Evolutionary conservation across 331 rosid species (phyloP).

Genomic region (Acacia pycnantha): DNA sequence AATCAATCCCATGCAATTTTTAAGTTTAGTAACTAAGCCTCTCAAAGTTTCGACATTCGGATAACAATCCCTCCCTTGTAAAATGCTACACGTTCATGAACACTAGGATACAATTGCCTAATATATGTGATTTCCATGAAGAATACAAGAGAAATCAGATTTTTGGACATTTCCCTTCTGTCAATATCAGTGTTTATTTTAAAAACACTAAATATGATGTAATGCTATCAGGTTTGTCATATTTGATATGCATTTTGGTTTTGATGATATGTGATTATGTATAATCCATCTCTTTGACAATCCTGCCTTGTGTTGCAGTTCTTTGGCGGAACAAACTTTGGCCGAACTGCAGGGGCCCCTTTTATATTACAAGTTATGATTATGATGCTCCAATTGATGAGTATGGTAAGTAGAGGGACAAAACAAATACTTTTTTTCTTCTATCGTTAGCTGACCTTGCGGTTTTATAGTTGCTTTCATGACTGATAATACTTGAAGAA

Average conservation of each 20-base stretch:
- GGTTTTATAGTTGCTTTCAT: conserved; percentile 27
- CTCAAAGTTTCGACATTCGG: neutral
- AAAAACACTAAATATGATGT: neutral
- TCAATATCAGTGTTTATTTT: conserved; percentile 6
- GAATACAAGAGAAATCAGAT: neutral
- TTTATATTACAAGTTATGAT: conserved; percentile 94
- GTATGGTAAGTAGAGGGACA: conserved; percentile 64
- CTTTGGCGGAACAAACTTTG: conserved; percentile 98
- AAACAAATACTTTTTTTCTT: neutral
- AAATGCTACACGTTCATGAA: neutral
- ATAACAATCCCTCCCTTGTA: neutral
- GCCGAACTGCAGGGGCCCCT: conserved; percentile 97
- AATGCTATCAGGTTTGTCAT: conserved; percentile 9
- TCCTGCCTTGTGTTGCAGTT: conserved; percentile 56
- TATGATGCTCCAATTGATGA: conserved; percentile 98
- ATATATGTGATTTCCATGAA: neutral
- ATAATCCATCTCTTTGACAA: conserved; percentile 36
- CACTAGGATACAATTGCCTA: neutral
- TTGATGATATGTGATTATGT: conserved; percentile 13
- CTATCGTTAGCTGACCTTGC: conserved; percentile 12
- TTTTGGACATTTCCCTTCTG: conserved; percentile 14
- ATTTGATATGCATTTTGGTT: conserved; percentile 13
- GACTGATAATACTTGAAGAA: conserved; percentile 17
- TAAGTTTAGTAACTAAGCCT: neutral
- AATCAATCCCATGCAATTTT: neutral